Conservation (phyloP, 805 yeast genomes). For the Blastobotrys attinorum region DNA sequence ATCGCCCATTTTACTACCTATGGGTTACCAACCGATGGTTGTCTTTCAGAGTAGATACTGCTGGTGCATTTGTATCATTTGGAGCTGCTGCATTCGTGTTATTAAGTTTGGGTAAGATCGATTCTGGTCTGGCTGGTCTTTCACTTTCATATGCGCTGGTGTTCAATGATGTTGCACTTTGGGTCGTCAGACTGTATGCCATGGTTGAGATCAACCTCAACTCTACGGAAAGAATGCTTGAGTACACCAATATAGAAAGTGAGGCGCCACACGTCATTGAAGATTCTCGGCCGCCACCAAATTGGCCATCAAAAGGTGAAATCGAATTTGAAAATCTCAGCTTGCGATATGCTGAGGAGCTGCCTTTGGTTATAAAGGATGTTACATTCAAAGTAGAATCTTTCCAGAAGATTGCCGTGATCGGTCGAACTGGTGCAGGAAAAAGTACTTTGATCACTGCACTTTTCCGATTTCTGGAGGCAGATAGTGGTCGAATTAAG, state of each 20-base stretch:
- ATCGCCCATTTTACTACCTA: slow-evolving; percentile 85
- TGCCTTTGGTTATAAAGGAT: slow-evolving; percentile 86
- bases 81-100: slow-evolving; percentile 77
- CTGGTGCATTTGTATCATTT: slow-evolving; percentile 77
- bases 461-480: slow-evolving; percentile 57
- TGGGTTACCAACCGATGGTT: slow-evolving; percentile 98
- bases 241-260: slow-evolving; percentile 75
- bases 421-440: slow-evolving; percentile 98
- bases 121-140: slow-evolving; percentile 93
- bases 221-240: slow-evolving; percentile 89
- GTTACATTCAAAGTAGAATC: slow-evolving; percentile 78
- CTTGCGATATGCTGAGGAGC: slow-evolving; percentile 78
- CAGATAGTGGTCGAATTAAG: slow-evolving; percentile 46
- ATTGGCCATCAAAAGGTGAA: slow-evolving; percentile 83
- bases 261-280: slow-evolving; percentile 69
- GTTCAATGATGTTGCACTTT: slow-evolving; percentile 80
- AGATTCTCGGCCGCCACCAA: slow-evolving; percentile 51
- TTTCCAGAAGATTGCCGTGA: slow-evolving; percentile 81
- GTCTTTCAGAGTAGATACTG: slow-evolving; percentile 70
- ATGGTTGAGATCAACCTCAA: slow-evolving; percentile 93
- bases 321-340: slow-evolving; percentile 71
- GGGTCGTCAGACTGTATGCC: slow-evolving; percentile 90
- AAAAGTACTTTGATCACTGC: slow-evolving; percentile 95
- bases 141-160: slow-evolving; percentile 86
- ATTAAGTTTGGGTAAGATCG: slow-evolving; percentile 54